These are phyloP conservation scores for Phytophthora meadii DNA, from an alignment of 352 stramenopile species.

Conservation along the genomic window DNA sequence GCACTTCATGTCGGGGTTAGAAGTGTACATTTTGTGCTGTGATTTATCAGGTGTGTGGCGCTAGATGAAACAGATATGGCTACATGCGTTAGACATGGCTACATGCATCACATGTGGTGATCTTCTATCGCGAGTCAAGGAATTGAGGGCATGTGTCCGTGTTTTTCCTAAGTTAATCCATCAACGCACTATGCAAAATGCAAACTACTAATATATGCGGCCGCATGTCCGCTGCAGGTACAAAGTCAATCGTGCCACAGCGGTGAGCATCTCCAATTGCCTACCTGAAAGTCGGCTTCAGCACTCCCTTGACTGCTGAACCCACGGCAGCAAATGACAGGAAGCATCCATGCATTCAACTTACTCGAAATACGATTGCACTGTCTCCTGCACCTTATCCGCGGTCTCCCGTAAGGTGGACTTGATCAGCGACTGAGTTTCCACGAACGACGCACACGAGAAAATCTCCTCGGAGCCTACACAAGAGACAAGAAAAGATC, in stretches of 20 bases:
- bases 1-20: background rate
- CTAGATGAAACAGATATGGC: background rate
- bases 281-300: constrained; percentile 19
- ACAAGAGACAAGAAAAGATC: constrained; percentile 11
- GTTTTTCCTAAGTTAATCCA: constrained; percentile 47
- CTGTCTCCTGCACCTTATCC: constrained; percentile 30
- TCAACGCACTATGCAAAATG: constrained; percentile 45
- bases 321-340: constrained; percentile 17
- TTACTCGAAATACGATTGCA: constrained; percentile 46
- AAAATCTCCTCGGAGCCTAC: constrained; percentile 42
- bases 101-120: background rate
- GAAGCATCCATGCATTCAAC: constrained; percentile 17
- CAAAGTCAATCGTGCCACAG: constrained; percentile 1
- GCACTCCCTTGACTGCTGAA: constrained; percentile 19
- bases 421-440: constrained; percentile 46
- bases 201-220: constrained; percentile 45
- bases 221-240: constrained; percentile 20
- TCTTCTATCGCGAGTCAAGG: background rate
- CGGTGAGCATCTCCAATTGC: constrained; percentile 22
- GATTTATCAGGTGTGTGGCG: background rate
- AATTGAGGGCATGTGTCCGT: constrained; percentile 22
- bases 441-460: constrained; percentile 50
- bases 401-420: constrained; percentile 40
- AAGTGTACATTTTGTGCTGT: background rate
- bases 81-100: background rate